These are phyloP conservation scores for Schizosaccharomyces versatilis DNA, from an alignment of 1,139 yeast genomes.

Conservation along the genomic window DNA sequence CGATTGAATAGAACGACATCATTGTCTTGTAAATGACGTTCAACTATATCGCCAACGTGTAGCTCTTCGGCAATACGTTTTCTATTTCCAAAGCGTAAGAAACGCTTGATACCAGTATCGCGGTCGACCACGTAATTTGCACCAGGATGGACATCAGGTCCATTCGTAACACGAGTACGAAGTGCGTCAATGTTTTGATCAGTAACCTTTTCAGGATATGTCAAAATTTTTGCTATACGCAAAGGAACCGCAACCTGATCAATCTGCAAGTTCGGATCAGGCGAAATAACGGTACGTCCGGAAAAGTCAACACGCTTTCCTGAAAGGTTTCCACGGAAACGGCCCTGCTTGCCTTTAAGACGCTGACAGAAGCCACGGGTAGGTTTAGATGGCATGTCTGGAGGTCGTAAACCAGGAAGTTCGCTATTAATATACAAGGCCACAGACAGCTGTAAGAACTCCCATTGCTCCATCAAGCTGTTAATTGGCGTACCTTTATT, in stretches of 20 bases:
- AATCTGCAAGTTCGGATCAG: conserved; percentile 84
- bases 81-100: conserved; percentile 73
- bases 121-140: conserved; percentile 77
- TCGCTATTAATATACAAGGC: conserved; percentile 97
- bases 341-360: conserved; percentile 93
- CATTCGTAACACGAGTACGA: conserved; percentile 51
- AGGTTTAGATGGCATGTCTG: conserved; percentile 37
- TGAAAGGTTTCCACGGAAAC: conserved; percentile 90
- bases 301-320: conserved; percentile 98
- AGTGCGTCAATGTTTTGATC: conserved; percentile 64
- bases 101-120: conserved; percentile 52
- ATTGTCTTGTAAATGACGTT: conserved; percentile 91
- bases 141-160: conserved; percentile 84
- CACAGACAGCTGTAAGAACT: conserved; percentile 75
- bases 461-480: conserved; percentile 97
- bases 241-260: conserved; percentile 92
- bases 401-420: conserved; percentile 28
- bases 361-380: conserved; percentile 94
- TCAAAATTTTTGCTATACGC: conserved; percentile 79
- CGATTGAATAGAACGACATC: conserved; percentile 89
- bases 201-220: conserved; percentile 89
- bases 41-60: conserved; percentile 82
- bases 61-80: conserved; percentile 53
- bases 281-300: conserved; percentile 94
- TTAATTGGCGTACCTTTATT: conserved; percentile 85